Conservation (phyloP, 176 grass and related monocot genomes). For the Canna indica region DNA sequence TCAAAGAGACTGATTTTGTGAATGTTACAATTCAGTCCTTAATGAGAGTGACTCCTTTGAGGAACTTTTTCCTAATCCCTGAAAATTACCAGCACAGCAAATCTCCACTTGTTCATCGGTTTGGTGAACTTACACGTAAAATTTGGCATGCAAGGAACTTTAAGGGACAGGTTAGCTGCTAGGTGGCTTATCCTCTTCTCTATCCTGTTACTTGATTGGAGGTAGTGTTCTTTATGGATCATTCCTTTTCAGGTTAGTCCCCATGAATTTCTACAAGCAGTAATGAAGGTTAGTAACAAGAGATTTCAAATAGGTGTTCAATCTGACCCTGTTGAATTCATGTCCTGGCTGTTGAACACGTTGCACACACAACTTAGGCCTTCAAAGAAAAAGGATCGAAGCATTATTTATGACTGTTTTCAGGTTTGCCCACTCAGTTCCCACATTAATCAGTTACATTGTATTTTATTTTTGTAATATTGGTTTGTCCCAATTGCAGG, state of each 20-base stretch:
- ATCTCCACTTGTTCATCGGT: slow-evolving; percentile 87
- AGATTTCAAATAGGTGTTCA: slow-evolving; percentile 93
- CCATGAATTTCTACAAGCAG: slow-evolving; percentile 95
- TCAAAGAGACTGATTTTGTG: slow-evolving; percentile 96
- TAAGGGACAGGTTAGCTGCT: slow-evolving; percentile 72
- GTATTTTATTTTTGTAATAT: slow-evolving; percentile 3
- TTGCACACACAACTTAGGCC: slow-evolving; percentile 64
- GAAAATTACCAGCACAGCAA: slow-evolving; percentile 88
- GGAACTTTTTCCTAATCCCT: slow-evolving; percentile 98
- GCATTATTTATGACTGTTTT: slow-evolving; percentile 96
- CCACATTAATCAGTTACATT: neutral
- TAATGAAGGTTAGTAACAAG: slow-evolving; percentile 93
- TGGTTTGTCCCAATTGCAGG: slow-evolving; percentile 30
- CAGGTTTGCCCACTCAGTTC: slow-evolving; percentile 43
- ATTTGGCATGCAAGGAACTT: slow-evolving; percentile 98
- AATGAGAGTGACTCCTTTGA: slow-evolving; percentile 91
- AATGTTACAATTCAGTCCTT: slow-evolving; percentile 97
- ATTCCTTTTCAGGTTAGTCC: slow-evolving; percentile 68
- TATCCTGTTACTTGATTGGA: neutral
- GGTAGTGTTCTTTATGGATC: neutral
- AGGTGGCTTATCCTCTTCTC: neutral
- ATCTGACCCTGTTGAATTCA: slow-evolving; percentile 94
- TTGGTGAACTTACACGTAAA: slow-evolving; percentile 91
- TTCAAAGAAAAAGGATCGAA: slow-evolving; percentile 76
- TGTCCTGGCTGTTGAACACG: slow-evolving; percentile 92